Evolutionary conservation across 2,329 filamentous ascomycete genomes (phyloP).

Genomic region (Chaetomiaceae sp.): DNA sequence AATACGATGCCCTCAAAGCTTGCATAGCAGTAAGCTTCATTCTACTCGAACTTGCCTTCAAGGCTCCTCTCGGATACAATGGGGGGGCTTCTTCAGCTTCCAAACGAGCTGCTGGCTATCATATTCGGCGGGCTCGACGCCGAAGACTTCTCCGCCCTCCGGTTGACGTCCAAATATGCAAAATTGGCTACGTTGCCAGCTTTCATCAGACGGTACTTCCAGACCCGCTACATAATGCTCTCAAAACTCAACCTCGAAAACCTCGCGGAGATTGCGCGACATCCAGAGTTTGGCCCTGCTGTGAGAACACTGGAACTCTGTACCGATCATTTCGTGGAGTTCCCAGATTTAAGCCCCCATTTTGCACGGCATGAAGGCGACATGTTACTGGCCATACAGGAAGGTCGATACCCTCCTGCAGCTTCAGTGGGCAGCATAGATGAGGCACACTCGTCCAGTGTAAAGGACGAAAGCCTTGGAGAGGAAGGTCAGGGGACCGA

Average conservation of each 20-base stretch:
- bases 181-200: conserved; percentile 5
- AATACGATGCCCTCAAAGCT: conserved; percentile 2
- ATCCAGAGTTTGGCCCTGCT: conserved; percentile 7
- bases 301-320: conserved; percentile 5
- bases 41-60: conserved; percentile 2
- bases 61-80: conserved; percentile 3
- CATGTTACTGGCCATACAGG: conserved; percentile 2
- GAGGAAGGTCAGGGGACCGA: conserved; percentile 2
- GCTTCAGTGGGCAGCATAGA: conserved; percentile 6
- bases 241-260: conserved; percentile 3
- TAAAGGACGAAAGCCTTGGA: conserved; percentile 2
- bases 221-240: conserved; percentile 1
- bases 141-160: conserved; percentile 3
- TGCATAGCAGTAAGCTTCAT: conserved; percentile 2
- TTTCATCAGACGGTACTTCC: conserved; percentile 5
- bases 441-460: conserved; percentile 3
- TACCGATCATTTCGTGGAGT: conserved; percentile 7
- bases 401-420: conserved; percentile 5
- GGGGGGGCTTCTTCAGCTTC: conserved; percentile 5
- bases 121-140: conserved; percentile 5
- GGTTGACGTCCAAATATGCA: conserved; percentile 2
- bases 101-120: conserved; percentile 3
- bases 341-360: neutral
- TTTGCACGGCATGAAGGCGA: conserved; percentile 3
- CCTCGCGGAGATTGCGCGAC: conserved; percentile 3